phyloP scores from a whole-genome alignment of 495 filamentous ascomycete genomes.

The Bacidia rubella region DNA sequence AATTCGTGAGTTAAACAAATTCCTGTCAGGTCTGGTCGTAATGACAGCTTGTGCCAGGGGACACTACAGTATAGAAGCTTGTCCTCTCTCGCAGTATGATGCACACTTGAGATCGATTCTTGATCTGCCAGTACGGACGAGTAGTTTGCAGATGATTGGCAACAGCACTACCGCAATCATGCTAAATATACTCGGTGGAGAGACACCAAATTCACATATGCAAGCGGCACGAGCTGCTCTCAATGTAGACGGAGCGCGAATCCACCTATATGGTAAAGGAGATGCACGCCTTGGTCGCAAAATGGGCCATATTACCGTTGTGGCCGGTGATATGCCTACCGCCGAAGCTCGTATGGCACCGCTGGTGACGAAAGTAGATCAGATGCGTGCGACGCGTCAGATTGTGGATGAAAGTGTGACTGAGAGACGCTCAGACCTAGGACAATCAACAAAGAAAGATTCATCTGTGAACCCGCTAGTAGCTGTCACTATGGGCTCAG shows the following conservation, averaged over 20 bases:
- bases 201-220: slow-evolving; percentile 53
- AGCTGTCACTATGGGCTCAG: slow-evolving; percentile 87
- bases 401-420: slow-evolving; percentile 33
- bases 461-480: slow-evolving; percentile 43
- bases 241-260: slow-evolving; percentile 41
- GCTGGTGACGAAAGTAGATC: slow-evolving; percentile 48
- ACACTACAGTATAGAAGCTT: slow-evolving; percentile 94
- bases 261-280: slow-evolving; percentile 89
- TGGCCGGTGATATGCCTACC: slow-evolving; percentile 51
- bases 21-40: too few species aligned
- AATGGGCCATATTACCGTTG: slow-evolving; percentile 85
- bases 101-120: slow-evolving; percentile 80
- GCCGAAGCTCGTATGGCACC: slow-evolving; percentile 58
- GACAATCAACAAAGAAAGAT: background rate
- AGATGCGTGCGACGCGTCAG: slow-evolving; percentile 54
- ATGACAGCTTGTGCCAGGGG: slow-evolving; percentile 37
- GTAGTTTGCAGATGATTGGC: slow-evolving; percentile 45
- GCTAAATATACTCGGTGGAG: slow-evolving; percentile 90
- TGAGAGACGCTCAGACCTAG: too few species aligned
- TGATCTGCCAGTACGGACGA: slow-evolving; percentile 53
- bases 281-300: slow-evolving; percentile 75
- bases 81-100: slow-evolving; percentile 80
- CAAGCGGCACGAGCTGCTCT: slow-evolving; percentile 49
- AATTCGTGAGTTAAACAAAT: slow-evolving; percentile 50
- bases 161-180: slow-evolving; percentile 60